Percentiles rank a stretch among this genome's conserved stretches.
Evolutionary conservation across 805 yeast species (phyloP).

Genomic region (Candida tibetensis): DNA sequence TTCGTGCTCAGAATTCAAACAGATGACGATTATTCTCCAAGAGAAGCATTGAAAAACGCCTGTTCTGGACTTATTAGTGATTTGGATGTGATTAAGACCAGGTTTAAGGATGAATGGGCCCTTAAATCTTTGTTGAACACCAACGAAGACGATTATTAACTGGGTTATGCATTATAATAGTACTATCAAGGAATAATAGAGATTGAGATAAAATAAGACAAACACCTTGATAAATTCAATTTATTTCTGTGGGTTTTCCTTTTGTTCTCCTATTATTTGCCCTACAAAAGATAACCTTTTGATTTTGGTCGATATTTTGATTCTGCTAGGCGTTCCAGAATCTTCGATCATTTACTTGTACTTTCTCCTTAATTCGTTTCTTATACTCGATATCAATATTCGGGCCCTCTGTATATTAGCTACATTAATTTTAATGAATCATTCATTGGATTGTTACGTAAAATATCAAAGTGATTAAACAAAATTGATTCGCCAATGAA

Average conservation of each 20-base stretch:
- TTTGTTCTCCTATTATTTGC: too few species aligned
- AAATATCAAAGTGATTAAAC: constrained; percentile 1
- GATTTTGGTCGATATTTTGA: too few species aligned
- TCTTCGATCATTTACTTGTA: too few species aligned
- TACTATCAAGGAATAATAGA: constrained; percentile 4
- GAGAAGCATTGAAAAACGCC: constrained; percentile 86
- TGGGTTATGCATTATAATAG: neutral
- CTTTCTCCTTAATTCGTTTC: too few species aligned
- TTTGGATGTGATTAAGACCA: constrained; percentile 67
- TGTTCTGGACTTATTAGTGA: constrained; percentile 81
- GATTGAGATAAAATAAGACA: neutral
- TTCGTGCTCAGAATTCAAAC: constrained; percentile 94
- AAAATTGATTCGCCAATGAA: neutral
- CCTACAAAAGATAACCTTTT: too few species aligned
- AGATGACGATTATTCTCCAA: constrained; percentile 90
- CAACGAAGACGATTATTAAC: constrained; percentile 34
- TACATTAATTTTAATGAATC: neutral
- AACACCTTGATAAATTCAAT: neutral
- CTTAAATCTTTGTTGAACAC: constrained; percentile 69
- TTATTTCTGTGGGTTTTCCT: neutral
- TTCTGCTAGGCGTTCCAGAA: too few species aligned
- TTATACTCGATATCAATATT: neutral
- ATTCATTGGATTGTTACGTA: neutral
- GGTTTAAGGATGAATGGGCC: constrained; percentile 91
- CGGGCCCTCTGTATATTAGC: neutral